Evolutionary conservation across 257 asterid species (phyloP).

Genomic region (Misopates orontium): DNA sequence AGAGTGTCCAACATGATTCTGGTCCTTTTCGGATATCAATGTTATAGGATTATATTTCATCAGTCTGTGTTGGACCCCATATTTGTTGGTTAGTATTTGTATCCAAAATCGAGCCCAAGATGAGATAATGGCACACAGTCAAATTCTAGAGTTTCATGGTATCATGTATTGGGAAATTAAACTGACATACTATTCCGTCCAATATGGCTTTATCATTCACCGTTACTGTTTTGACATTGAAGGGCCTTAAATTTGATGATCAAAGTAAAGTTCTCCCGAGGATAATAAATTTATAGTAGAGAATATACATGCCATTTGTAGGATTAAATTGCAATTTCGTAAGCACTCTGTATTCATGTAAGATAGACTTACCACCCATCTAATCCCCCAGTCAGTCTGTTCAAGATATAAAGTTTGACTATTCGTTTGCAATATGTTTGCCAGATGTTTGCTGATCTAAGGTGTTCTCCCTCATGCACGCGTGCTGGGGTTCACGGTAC

Average conservation of each 20-base stretch:
- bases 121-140: not conserved
- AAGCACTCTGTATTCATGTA: not conserved
- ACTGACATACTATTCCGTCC: not conserved
- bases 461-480: constrained; percentile 95
- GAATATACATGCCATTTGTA: not conserved
- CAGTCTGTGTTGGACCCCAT: constrained; percentile 1
- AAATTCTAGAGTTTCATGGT: constrained; percentile 1
- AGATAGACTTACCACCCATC: not conserved
- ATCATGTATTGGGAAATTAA: not conserved
- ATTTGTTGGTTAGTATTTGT: not conserved
- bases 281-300: not conserved
- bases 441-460: constrained; percentile 96
- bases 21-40: not conserved
- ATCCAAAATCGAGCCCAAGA: not conserved
- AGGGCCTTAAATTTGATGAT: constrained; percentile 2
- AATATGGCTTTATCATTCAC: not conserved
- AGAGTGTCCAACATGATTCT: not conserved
- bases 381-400: not conserved
- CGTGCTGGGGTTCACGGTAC: constrained; percentile 99
- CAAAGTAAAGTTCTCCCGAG: constrained; percentile 4
- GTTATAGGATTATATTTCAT: constrained; percentile 1
- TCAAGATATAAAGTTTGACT: constrained; percentile 19
- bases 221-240: not conserved
- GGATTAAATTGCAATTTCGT: not conserved
- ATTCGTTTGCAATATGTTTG: constrained; percentile 20